A percentile compares a stretch with the other conserved stretches of the same genome.
Conservation (phyloP, 306 rosid genomes). For the Amphicarpaea edgeworthii region DNA sequence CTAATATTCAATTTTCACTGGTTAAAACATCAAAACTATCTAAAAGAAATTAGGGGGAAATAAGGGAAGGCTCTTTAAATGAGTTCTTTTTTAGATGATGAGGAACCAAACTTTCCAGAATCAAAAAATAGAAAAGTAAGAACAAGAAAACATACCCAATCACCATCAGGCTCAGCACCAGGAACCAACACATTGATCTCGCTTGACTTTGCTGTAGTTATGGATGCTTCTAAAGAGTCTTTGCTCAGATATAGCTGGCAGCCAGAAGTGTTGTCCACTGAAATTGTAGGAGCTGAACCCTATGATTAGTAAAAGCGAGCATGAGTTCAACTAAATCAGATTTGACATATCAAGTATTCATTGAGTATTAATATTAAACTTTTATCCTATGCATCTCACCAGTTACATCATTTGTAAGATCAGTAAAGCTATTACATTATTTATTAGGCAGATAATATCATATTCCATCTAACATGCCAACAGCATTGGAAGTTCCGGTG, state of each 20-base stretch:
- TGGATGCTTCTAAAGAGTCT: constrained; percentile 77
- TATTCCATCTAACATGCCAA: constrained; percentile 37
- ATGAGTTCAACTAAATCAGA: constrained; percentile 28
- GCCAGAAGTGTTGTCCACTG: constrained; percentile 90
- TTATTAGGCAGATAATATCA: constrained; percentile 9
- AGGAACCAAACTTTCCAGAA: constrained; percentile 23
- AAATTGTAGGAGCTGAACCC: constrained; percentile 97
- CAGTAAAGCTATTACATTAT: constrained; percentile 29
- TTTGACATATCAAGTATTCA: constrained; percentile 19
- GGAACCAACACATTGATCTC: constrained; percentile 96
- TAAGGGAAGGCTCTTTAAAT: background rate
- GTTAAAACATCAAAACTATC: constrained; percentile 18
- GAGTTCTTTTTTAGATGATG: constrained; percentile 10
- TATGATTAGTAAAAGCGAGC: constrained; percentile 45
- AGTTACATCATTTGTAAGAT: constrained; percentile 16
- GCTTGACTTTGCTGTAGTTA: constrained; percentile 95
- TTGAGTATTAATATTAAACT: constrained; percentile 20
- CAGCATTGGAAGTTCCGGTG: constrained; percentile 21
- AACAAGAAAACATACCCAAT: constrained; percentile 75
- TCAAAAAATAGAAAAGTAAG: background rate
- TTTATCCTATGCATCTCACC: constrained; percentile 20
- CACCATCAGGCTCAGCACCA: constrained; percentile 72
- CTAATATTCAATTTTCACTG: constrained; percentile 29
- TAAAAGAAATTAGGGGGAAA: background rate
- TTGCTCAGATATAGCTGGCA: constrained; percentile 91